Evolutionary conservation across 2,329 filamentous ascomycete species (phyloP), one percentile per base, ranked within the genome.

Genomic region (Diaporthe capsici): DNA sequence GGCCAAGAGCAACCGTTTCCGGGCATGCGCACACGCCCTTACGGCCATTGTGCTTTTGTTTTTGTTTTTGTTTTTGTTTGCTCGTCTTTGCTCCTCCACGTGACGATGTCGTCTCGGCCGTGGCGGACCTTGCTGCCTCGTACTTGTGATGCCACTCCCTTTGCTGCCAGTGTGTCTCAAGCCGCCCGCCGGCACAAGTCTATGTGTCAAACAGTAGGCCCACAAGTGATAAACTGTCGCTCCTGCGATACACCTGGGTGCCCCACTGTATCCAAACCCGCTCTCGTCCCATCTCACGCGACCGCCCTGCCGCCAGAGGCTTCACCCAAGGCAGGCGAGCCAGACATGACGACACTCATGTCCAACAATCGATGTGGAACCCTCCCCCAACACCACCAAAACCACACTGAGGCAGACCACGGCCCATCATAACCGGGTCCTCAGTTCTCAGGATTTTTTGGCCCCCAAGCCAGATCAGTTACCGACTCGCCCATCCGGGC

Each of bases 271-370:
- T 39, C 34, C 47, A 39, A 55, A 25, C n/a, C 22, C 13, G 15
- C n/a, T 8, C 7, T 39, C 34, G 28, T 37, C 47, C 34, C 65
- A 70, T 39, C 47, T 55, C 47, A 55, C 34, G 65, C 47, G 47
- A 70, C 22, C 22, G n/a, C n/a, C 49, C 34, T 55, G 34, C 31
- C 22, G 65, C 49, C 47, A 15, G 34, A 53, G 20, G 22, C 47
- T 55, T 55, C 65, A 70, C 25, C 42, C 47, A 25, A 25, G 13
- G n/a, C 49, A 70, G 47, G 47, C 22, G 63, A 68, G 8, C 63
- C 63, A 68, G 31, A 68, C 63, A 68, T 53, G 47, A 47, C 61
- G 61, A 67, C 61, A 67, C 42, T 17, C 44, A 22, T 15, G 44
- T 25, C 49, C 28, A 49, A 49, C 42, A 25, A 28, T 20, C 22